These are phyloP conservation scores for Lactarius pseudohatsudake DNA, from an alignment of 768 basidiomycete genomes.

Conservation along the genomic window DNA sequence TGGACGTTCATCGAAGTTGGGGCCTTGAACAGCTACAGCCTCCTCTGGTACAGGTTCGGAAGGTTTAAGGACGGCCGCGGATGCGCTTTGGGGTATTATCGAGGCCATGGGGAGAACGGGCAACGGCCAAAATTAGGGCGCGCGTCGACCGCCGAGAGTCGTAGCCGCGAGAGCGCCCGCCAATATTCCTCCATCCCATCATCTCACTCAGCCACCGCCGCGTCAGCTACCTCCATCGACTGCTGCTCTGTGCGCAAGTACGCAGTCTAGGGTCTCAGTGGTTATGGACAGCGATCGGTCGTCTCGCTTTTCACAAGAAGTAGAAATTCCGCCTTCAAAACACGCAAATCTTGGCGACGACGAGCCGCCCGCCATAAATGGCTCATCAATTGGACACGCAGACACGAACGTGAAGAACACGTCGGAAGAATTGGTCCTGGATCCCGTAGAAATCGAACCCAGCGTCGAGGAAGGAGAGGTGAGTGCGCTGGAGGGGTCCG, in stretches of 20 bases:
- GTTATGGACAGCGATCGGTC: constrained; percentile 5
- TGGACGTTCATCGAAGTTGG: constrained; percentile 72
- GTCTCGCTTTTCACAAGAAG: constrained; percentile 5
- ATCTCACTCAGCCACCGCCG: constrained; percentile 3
- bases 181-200: constrained; percentile 7
- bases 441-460: constrained; percentile 6
- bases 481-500: not conserved
- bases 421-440: not conserved
- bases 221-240: constrained; percentile 19
- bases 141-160: constrained; percentile 4
- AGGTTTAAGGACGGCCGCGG: constrained; percentile 74
- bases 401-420: constrained; percentile 1
- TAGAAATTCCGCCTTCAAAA: constrained; percentile 4
- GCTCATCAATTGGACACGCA: constrained; percentile 7
- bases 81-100: constrained; percentile 54
- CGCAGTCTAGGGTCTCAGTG: not conserved
- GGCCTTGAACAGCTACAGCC: constrained; percentile 77
- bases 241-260: not conserved
- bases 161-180: constrained; percentile 10
- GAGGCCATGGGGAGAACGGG: constrained; percentile 12
- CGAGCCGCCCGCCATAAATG: not conserved
- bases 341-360: constrained; percentile 1
- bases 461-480: constrained; percentile 14
- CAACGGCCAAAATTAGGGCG: not conserved
- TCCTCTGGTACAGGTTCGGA: constrained; percentile 69